These are phyloP conservation scores for Kondoa subrosea DNA, from an alignment of 768 basidiomycete genomes.

Conservation along the genomic window DNA sequence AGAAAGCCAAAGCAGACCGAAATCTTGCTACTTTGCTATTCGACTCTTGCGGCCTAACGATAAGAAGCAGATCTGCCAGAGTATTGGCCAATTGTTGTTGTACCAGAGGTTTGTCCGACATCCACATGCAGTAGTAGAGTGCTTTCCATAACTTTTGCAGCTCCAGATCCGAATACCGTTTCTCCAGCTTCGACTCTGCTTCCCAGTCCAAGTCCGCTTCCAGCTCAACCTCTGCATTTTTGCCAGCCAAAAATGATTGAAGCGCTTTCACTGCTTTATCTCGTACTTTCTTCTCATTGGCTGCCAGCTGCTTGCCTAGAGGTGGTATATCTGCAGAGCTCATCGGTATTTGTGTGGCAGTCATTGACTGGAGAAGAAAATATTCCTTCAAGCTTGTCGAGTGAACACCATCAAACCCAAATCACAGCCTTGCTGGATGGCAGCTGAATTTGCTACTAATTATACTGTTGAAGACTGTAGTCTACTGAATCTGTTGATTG, in stretches of 20 bases:
- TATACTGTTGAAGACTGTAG: too few relatives aligned
- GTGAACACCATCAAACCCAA: too few relatives aligned
- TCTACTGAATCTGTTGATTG: too few relatives aligned
- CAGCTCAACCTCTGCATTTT: neutral
- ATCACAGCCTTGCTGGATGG: too few relatives aligned
- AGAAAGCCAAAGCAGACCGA: slow-evolving; percentile 48
- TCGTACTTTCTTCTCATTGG: neutral
- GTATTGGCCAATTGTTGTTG: slow-evolving; percentile 80
- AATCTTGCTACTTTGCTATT: slow-evolving; percentile 21
- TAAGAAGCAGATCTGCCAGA: slow-evolving; percentile 64
- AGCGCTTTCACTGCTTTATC: slow-evolving; percentile 4
- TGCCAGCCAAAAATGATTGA: neutral
- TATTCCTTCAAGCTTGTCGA: too few relatives aligned
- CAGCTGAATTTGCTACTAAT: too few relatives aligned
- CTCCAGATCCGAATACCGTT: slow-evolving; percentile 47
- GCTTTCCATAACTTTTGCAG: slow-evolving; percentile 95
- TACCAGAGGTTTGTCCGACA: slow-evolving; percentile 94
- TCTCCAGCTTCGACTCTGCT: slow-evolving; percentile 40
- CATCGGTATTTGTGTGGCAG: too few relatives aligned
- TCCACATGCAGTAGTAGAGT: slow-evolving; percentile 97
- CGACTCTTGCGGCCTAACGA: slow-evolving; percentile 37
- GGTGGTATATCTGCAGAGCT: neutral
- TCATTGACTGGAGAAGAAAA: too few relatives aligned
- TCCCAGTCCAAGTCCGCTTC: slow-evolving; percentile 13
- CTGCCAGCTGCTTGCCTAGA: slow-evolving; percentile 2